Conservation (phyloP, 116 monocot genomes). For the Cymodocea nodosa region DNA sequence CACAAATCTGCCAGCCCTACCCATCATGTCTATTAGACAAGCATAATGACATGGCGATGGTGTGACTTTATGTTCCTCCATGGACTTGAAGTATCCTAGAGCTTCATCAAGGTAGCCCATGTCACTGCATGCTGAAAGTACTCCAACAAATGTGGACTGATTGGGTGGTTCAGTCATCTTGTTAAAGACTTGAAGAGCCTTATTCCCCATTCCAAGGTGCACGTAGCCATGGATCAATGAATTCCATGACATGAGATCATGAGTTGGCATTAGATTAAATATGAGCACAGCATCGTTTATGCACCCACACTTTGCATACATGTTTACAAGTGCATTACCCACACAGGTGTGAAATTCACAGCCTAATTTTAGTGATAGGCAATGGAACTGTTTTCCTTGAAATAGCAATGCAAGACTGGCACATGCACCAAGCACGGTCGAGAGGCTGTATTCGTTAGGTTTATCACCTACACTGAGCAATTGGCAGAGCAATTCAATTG, state of each 20-base stretch:
- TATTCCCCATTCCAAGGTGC: conserved; percentile 22
- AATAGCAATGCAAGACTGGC: conserved; percentile 38
- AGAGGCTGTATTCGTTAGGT: conserved; percentile 51
- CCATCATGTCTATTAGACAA: conserved; percentile 44
- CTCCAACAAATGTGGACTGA: conserved; percentile 40
- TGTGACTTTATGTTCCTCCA: conserved; percentile 13
- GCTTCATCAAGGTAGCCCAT: conserved; percentile 34
- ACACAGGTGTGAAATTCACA: conserved; percentile 34
- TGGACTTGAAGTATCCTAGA: conserved; percentile 30
- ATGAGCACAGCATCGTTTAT: conserved; percentile 25
- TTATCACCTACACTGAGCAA: conserved; percentile 39
- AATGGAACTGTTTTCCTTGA: conserved; percentile 62
- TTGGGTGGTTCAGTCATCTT: conserved; percentile 37
- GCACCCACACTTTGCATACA: conserved; percentile 60
- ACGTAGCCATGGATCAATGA: conserved; percentile 53
- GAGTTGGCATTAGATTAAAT: conserved; percentile 36
- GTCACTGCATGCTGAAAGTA: conserved; percentile 48
- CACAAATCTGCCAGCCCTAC: conserved; percentile 35
- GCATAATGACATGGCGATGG: conserved; percentile 35
- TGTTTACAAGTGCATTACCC: conserved; percentile 63
- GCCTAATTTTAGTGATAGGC: conserved; percentile 42
- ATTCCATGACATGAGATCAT: conserved; percentile 64
- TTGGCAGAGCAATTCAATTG: conserved; percentile 18
- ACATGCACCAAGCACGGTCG: conserved; percentile 53
- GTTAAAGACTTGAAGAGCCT: conserved; percentile 22